These are phyloP conservation scores for Fraxinus americana DNA, from an alignment of 257 asterid species.

Conservation along the genomic window DNA sequence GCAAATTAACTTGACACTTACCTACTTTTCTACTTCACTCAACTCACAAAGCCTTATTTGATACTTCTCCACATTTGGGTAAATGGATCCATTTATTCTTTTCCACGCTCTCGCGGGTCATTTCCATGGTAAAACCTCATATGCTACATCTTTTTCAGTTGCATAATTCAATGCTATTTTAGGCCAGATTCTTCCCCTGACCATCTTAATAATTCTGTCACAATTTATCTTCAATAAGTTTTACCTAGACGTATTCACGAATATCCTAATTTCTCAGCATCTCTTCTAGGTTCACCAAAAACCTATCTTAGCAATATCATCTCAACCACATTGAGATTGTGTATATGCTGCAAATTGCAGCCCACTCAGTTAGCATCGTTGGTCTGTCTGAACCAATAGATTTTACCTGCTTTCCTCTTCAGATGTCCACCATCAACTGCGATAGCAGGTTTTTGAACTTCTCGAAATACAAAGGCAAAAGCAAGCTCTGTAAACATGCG, in stretches of 20 bases:
- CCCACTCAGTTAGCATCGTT: neutral
- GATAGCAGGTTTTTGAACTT: slow-evolving; percentile 48
- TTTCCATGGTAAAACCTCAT: neutral
- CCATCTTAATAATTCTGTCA: neutral
- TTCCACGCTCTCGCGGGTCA: neutral
- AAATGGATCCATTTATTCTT: no score
- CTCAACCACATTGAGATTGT: neutral
- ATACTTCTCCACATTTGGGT: neutral
- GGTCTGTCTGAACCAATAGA: slow-evolving; percentile 3
- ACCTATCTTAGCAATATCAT: neutral
- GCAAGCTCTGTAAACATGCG: slow-evolving; percentile 61
- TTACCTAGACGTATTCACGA: neutral
- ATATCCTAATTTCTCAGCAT: neutral
- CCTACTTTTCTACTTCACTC: neutral
- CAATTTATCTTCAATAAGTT: neutral
- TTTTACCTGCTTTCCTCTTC: slow-evolving; percentile 90
- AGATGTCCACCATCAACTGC: slow-evolving; percentile 45
- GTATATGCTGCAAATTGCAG: neutral
- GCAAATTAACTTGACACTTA: neutral
- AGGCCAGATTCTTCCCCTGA: neutral
- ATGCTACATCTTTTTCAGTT: neutral
- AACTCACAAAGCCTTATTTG: neutral
- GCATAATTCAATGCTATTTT: neutral
- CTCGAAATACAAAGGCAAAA: slow-evolving; percentile 92
- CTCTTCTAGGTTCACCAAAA: slow-evolving; percentile 1